Percentiles rank a stretch among this genome's conserved stretches.
Conservation (phyloP, 768 basidiomycete species). For the Tylopilus felleus region DNA sequence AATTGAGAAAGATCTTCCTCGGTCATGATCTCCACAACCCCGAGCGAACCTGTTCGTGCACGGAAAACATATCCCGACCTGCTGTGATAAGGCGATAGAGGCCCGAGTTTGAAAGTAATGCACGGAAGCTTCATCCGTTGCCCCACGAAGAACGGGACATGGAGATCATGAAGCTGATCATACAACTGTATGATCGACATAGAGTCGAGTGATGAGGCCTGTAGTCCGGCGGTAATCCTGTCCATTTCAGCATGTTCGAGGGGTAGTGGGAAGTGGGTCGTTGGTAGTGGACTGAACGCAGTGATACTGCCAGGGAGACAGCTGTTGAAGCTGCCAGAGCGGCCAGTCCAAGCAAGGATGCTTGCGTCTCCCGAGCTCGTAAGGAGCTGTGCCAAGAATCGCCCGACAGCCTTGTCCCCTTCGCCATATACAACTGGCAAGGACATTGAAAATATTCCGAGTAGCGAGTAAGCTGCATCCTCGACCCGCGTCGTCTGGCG, state of each 20-base stretch:
- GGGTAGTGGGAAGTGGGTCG: neutral
- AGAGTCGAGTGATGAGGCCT: neutral
- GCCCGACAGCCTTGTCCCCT: neutral
- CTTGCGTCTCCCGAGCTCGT: neutral
- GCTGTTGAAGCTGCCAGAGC: neutral
- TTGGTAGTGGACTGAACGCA: neutral
- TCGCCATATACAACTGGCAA: neutral
- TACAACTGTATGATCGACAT: neutral
- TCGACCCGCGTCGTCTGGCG: neutral
- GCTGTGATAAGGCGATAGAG: neutral
- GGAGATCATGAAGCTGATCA: neutral
- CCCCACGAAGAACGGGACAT: neutral
- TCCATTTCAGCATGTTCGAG: neutral
- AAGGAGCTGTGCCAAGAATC: neutral
- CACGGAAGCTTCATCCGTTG: conserved; percentile 8
- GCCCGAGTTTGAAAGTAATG: conserved; percentile 5
- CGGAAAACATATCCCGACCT: neutral
- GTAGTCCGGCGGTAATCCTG: neutral
- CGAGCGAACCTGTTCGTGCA: neutral
- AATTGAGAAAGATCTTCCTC: neutral
- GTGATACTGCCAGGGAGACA: neutral
- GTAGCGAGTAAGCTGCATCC: neutral
- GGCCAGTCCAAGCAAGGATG: neutral
- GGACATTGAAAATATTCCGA: neutral
- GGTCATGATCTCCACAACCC: neutral